These are phyloP conservation scores for Crataegus laevigata DNA, from an alignment of 306 rosid species.

Conservation along the genomic window DNA sequence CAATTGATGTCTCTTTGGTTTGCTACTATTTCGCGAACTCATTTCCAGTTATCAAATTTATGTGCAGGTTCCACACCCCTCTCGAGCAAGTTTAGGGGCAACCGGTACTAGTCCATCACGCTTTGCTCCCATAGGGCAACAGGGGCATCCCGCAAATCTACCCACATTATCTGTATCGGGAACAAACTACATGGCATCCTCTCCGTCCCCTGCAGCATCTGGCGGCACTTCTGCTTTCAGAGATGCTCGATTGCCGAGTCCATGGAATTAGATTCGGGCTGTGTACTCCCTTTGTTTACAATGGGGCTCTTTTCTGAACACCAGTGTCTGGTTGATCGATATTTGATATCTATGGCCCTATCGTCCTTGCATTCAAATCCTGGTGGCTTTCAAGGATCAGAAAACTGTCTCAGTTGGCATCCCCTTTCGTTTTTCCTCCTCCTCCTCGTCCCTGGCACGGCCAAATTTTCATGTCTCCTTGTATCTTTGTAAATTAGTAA, in stretches of 20 bases:
- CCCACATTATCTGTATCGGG: constrained; percentile 68
- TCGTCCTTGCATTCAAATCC: not conserved
- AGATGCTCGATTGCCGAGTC: constrained; percentile 84
- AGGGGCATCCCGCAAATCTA: constrained; percentile 48
- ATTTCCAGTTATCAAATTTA: constrained; percentile 7
- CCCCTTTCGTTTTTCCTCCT: not conserved
- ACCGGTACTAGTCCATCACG: constrained; percentile 77
- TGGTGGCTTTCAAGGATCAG: not conserved
- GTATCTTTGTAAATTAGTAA: not conserved
- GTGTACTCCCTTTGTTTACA: constrained; percentile 2
- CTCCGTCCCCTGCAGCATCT: constrained; percentile 90
- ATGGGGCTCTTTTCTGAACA: not conserved
- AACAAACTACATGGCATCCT: constrained; percentile 70
- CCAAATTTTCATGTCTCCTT: not conserved
- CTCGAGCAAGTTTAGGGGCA: constrained; percentile 49
- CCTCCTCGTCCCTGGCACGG: not conserved
- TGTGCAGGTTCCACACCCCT: constrained; percentile 64
- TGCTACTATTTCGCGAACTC: not conserved
- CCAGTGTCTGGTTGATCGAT: not conserved
- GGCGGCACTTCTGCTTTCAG: constrained; percentile 79
- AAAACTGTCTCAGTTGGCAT: not conserved
- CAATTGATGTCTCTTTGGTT: not conserved
- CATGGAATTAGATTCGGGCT: constrained; percentile 61
- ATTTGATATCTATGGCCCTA: not conserved
- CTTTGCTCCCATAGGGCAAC: constrained; percentile 55